Evolutionary conservation across 1,139 yeast genomes (phyloP).

Genomic region (Yamadazyma dushanensis): DNA sequence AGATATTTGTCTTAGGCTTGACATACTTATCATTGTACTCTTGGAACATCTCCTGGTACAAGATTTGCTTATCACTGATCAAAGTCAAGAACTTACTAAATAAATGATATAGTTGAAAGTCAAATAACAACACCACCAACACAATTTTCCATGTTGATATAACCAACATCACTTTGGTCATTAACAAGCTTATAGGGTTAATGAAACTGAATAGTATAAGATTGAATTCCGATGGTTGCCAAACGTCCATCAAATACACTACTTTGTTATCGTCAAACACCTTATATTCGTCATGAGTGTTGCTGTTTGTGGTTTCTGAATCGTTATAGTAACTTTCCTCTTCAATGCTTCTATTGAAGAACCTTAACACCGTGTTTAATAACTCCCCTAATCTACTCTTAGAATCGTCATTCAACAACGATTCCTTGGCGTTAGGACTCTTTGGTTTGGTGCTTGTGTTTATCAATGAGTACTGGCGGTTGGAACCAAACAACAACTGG

Average conservation of each 20-base stretch:
- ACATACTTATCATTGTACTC: constrained; percentile 68
- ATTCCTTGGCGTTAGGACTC: constrained; percentile 11
- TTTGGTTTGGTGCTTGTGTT: constrained; percentile 25
- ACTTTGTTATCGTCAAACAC: constrained; percentile 23
- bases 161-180: constrained; percentile 33
- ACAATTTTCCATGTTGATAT: constrained; percentile 40
- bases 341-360: constrained; percentile 9
- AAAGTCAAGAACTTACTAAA: constrained; percentile 49
- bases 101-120: constrained; percentile 40
- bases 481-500: constrained; percentile 28
- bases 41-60: constrained; percentile 60
- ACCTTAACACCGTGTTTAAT: constrained; percentile 9
- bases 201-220: constrained; percentile 50
- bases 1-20: constrained; percentile 55
- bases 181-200: constrained; percentile 53
- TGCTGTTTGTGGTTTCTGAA: constrained; percentile 13
- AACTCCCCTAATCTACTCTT: constrained; percentile 8
- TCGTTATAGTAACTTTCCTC: constrained; percentile 20
- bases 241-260: constrained; percentile 55
- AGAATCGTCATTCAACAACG: constrained; percentile 7
- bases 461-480: constrained; percentile 42
- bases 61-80: constrained; percentile 57
- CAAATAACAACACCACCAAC: constrained; percentile 34
- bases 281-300: constrained; percentile 20
- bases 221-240: constrained; percentile 59